These are phyloP conservation scores for Cladosporium austrohemisphaericum DNA, from an alignment of 2,329 filamentous ascomycete species.

Conservation along the genomic window DNA sequence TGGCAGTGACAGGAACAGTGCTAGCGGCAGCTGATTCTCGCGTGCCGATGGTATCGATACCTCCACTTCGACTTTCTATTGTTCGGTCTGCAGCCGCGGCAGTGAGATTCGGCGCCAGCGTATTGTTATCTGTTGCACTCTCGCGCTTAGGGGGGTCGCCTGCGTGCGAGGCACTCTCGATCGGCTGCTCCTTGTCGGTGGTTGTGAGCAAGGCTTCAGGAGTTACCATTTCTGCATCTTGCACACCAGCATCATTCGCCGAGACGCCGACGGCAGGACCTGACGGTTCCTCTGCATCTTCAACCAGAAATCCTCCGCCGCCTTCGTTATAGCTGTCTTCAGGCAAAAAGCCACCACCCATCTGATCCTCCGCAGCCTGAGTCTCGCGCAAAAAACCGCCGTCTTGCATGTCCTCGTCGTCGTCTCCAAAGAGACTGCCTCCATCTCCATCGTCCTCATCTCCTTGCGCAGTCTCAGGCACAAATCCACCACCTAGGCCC, in stretches of 20 bases:
- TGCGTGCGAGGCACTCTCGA: too few species aligned
- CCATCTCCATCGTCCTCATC: constrained; percentile 1
- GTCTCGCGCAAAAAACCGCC: constrained; percentile 31
- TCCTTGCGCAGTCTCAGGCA: constrained; percentile 11
- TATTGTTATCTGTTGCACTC: too few species aligned
- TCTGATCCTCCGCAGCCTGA: constrained; percentile 12
- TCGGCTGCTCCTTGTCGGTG: too few species aligned
- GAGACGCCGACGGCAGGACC: constrained; percentile 2
- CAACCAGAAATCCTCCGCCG: constrained; percentile 9
- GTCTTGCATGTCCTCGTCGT: constrained; percentile 21
- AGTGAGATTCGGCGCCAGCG: too few species aligned
- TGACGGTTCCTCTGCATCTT: neutral
- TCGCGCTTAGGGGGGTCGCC: too few species aligned
- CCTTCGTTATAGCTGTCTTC: neutral
- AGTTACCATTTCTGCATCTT: neutral
- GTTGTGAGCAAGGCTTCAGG: too few species aligned
- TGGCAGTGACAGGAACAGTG: too few species aligned
- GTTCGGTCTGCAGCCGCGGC: too few species aligned
- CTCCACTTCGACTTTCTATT: too few species aligned
- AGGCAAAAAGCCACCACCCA: constrained; percentile 18
- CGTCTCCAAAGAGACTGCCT: constrained; percentile 18
- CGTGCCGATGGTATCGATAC: too few species aligned
- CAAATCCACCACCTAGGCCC: constrained; percentile 18
- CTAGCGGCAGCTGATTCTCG: too few species aligned
- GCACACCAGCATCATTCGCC: neutral